Base-by-base conservation (phyloP, 768 basidiomycete genomes). In the Leccinum broughii region DNA sequence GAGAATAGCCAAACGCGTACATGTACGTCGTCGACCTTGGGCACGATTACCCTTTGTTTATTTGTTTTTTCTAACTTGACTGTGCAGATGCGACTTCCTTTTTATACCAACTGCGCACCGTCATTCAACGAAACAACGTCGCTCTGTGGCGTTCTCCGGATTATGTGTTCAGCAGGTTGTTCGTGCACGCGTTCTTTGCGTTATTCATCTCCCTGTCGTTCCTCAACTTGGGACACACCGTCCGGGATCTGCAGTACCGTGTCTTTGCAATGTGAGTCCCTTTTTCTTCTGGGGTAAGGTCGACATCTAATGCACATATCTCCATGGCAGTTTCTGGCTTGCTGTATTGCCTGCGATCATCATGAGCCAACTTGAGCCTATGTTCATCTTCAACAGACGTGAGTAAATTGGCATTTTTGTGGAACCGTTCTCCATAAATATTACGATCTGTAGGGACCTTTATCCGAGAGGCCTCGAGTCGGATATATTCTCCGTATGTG, bases 131-230 rank as follows among this genome's bases (percentile, higher is more conserved):
- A 46, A 89, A 90, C 69, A 86, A 86, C 66, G 66, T 78, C 6
- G 86, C 90, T 2, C 77, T 94, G 13, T 95, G 90, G 89, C 80
- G 93, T 57, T 90, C 87, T 9, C 90, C 92, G 3, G 86, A 93
- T 64, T 95, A 95, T 70, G 85, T 92, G 54, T 94, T 88, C 77
- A 92, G 85, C 55, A 85, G 93, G 20, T 76, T 93, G 26, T 92
- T 92, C 72, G 83, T 89, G 15, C 88, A 90, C 63, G 78, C 81
- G 3, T 86, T 86, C 71, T 83, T 89, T 58, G 85, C 89, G 14
- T 75, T 91, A 13, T 85, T 85, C 70, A 79, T 92, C 61, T 89
- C 89, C 30, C 76, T 95, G 35, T 90, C 89, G 4, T 93, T 93
- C 83, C 76, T 96, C 57, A 84, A 88, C 66, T 76, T 94, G 24